Evolutionary conservation across 176 grass and related monocot genomes (phyloP).

Genomic region (Triticum timopheevii): DNA sequence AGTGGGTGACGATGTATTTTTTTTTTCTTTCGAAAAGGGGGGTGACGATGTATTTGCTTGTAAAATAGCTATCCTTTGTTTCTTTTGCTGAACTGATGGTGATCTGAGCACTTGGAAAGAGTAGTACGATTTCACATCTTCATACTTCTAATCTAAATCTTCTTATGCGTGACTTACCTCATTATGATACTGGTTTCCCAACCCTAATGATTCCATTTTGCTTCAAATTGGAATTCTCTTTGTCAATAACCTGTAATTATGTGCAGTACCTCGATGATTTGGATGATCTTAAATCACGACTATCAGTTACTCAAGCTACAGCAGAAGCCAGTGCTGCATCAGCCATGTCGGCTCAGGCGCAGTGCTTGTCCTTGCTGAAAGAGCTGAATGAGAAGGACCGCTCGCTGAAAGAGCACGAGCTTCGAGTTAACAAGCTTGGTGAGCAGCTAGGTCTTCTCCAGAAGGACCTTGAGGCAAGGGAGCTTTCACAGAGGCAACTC

Average conservation of each 20-base stretch:
- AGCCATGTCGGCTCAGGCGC: conserved; percentile 63
- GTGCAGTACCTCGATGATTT: conserved; percentile 66
- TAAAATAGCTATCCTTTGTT: background rate
- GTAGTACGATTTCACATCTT: background rate
- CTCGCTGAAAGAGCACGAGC: conserved; percentile 64
- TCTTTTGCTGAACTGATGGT: background rate
- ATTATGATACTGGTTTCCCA: background rate
- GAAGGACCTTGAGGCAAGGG: conserved; percentile 64
- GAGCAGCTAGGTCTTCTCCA: conserved; percentile 75
- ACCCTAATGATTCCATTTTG: background rate
- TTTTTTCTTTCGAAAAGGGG: too few species aligned
- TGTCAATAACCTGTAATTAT: background rate
- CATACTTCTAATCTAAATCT: background rate
- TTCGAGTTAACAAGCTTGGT: conserved; percentile 66
- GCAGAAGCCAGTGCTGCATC: conserved; percentile 80
- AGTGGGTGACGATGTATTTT: too few species aligned
- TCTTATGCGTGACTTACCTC: background rate
- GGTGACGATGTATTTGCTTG: background rate
- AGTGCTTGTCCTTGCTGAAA: conserved; percentile 60
- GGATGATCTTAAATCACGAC: conserved; percentile 65
- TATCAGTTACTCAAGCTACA: conserved; percentile 63
- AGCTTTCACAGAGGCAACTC: conserved; percentile 73
- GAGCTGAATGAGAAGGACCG: conserved; percentile 73
- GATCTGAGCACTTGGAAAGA: background rate
- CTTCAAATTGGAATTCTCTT: background rate